These are phyloP conservation scores for Acanthamoeba rhysodes DNA, from an alignment of 208 protist species.

Conservation along the genomic window DNA sequence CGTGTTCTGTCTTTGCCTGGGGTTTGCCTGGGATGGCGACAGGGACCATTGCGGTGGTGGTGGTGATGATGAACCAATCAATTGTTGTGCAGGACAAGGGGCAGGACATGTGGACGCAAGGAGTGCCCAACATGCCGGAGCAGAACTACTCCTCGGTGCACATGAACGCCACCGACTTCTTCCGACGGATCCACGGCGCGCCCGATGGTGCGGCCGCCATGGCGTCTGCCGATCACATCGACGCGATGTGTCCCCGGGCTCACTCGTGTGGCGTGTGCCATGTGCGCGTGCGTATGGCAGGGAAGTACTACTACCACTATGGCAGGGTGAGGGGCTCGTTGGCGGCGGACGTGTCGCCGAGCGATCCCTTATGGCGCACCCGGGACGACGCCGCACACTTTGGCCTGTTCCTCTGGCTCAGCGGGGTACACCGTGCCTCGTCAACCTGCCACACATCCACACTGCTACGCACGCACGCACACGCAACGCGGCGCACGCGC, in stretches of 20 bases:
- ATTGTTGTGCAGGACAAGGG: not conserved
- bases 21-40: too few species aligned
- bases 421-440: not conserved
- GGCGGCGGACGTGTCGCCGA: not conserved
- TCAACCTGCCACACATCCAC: not conserved
- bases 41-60: not conserved
- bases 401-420: constrained; percentile 4
- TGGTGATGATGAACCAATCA: not conserved
- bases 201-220: not conserved
- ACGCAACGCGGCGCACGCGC: too few species aligned
- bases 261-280: too few species aligned
- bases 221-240: not conserved
- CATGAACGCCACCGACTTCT: not conserved
- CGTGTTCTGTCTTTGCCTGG: not conserved
- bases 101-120: constrained; percentile 24
- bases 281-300: not conserved
- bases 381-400: not conserved
- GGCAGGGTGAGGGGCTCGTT: not conserved
- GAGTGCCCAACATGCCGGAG: not conserved
- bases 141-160: not conserved
- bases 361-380: not conserved
- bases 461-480: not conserved
- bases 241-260: too few species aligned
- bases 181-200: not conserved
- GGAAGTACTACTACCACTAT: constrained; percentile 14